Evolutionary conservation across 2,329 filamentous ascomycete genomes (phyloP), one percentile per base, ranked within the genome.

Genomic region (Claviceps capensis): DNA sequence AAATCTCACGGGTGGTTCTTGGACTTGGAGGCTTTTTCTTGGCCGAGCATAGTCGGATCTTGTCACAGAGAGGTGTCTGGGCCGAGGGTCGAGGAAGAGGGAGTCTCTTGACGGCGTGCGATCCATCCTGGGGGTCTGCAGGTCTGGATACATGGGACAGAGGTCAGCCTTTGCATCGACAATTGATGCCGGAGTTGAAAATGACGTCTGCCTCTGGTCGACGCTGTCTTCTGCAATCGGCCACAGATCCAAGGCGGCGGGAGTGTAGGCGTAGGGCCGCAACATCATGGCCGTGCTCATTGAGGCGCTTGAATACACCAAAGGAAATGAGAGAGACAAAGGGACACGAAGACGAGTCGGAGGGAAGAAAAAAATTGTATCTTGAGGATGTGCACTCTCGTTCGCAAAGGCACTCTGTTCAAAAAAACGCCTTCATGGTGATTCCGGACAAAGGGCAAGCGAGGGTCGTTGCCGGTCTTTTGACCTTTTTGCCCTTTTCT

Each of bases 11-110:
- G 59, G 6, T 57, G 58, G 17, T 56, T 57, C 55, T 2, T 55
- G 64, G 7, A 65, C 61, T 38, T 57, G 58, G 34, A 53, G 26
- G 30, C 52, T 46, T 38, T n/a, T 36, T 14, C 37, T 26, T 23
- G 50, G n/a, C 3, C 16, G 44, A n/a, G n/a, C 38, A 17, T 23
- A 17, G 3, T 22, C 48, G 11, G 45, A 11, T 23, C 36, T 22
- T 13, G 37, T 45, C n/a, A 55, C 53, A 1, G 68, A 67, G 3
- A 70, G 62, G 54, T 65, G 67, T 51, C 64, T 62, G 11, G 69
- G 68, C 4, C 67, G 60, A 57, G 69, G 60, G 22, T 57, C 53
- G 8, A 51, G 44, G 2, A 59, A 62, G 11, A 58, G 49, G 13
- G 53, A 60, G 38, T 64, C 63, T 14, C 44, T 50, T 5, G 55